A percentile compares a stretch with the other conserved stretches of the same genome.
Evolutionary conservation across 257 asterid genomes (phyloP).

Genomic region (Mitragyna speciosa): DNA sequence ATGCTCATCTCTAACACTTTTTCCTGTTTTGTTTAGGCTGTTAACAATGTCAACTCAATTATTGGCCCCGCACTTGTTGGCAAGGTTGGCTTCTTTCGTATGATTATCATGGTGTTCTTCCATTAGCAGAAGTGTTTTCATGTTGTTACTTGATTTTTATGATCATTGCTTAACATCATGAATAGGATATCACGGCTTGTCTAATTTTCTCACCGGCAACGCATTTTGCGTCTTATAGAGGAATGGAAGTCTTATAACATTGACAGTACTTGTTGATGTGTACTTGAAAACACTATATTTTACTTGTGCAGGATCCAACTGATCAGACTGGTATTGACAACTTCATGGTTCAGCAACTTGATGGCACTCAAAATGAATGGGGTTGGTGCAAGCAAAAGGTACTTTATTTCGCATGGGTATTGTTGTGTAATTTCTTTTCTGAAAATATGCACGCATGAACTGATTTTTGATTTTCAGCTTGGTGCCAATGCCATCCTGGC

Average conservation of each 20-base stretch:
- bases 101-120: not conserved
- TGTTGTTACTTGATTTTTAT: not conserved
- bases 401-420: conserved; percentile 12
- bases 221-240: not conserved
- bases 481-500: conserved; percentile 98
- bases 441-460: not conserved
- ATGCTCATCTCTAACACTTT: not conserved
- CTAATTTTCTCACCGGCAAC: not conserved
- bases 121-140: not conserved
- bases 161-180: too few relatives aligned
- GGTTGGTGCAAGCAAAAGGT: conserved; percentile 99
- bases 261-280: not conserved
- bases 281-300: conserved; percentile 10
- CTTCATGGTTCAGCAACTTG: conserved; percentile 93
- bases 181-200: not conserved
- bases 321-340: conserved; percentile 85
- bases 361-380: conserved; percentile 98
- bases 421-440: not conserved
- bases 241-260: not conserved
- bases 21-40: conserved; percentile 52
- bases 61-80: conserved; percentile 94
- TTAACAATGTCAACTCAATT: conserved; percentile 75
- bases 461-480: conserved; percentile 52
- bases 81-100: conserved; percentile 56
- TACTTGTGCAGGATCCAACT: conserved; percentile 64